phyloP scores from a whole-genome alignment of 805 yeast species.

The Candida mattraensis region DNA sequence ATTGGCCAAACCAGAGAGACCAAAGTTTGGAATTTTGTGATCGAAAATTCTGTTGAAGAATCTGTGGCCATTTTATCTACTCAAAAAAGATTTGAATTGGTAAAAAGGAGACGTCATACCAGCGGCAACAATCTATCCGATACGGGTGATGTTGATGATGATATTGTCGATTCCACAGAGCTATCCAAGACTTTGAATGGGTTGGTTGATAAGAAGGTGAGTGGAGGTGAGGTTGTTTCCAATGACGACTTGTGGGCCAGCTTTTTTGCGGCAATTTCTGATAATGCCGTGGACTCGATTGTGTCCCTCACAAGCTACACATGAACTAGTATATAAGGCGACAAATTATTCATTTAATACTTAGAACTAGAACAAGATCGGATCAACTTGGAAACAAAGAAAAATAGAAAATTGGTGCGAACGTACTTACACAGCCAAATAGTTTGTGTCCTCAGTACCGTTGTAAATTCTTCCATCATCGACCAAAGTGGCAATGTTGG shows the following conservation, averaged over 20 bases:
- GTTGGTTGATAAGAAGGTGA: constrained; percentile 43
- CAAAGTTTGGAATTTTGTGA: constrained; percentile 89
- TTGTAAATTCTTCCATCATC: constrained; percentile 70
- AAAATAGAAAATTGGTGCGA: constrained; percentile 6
- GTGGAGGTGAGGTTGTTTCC: constrained; percentile 60
- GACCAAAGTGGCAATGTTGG: constrained; percentile 51
- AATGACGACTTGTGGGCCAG: constrained; percentile 63
- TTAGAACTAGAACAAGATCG: too few relatives aligned
- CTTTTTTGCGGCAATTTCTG: constrained; percentile 44
- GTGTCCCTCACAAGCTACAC: constrained; percentile 5
- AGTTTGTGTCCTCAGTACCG: constrained; percentile 67
- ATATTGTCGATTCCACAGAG: constrained; percentile 54
- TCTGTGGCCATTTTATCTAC: constrained; percentile 73
- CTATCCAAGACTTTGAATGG: constrained; percentile 51
- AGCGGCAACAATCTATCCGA: constrained; percentile 9
- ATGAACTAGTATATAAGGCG: constrained; percentile 1
- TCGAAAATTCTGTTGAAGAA: constrained; percentile 85
- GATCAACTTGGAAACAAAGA: background rate
- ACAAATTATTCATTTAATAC: too few relatives aligned
- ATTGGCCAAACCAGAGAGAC: constrained; percentile 86
- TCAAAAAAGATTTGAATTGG: constrained; percentile 51
- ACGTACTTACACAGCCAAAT: constrained; percentile 46
- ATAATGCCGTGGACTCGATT: constrained; percentile 18
- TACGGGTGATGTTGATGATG: constrained; percentile 31
- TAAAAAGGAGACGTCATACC: constrained; percentile 27